Percentiles rank a stretch among this genome's conserved stretches.
phyloP scores from a whole-genome alignment of 768 basidiomycete species.

The Hygrocybe punicea region DNA sequence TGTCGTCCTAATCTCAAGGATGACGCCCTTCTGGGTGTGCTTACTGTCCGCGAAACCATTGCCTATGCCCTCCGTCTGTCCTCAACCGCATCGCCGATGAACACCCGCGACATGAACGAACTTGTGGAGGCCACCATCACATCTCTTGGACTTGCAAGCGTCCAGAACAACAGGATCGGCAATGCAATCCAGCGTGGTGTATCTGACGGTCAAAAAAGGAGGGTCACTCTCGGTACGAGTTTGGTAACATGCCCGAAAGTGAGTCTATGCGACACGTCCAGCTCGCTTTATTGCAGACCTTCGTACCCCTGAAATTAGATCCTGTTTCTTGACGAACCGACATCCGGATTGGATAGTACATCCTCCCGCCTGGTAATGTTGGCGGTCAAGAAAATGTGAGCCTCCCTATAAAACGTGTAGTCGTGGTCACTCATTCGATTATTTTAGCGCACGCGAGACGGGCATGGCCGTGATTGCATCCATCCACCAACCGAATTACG shows the following conservation, averaged over 20 bases:
- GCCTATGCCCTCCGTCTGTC: slow-evolving; percentile 46
- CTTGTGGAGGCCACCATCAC: slow-evolving; percentile 45
- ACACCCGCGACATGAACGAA: slow-evolving; percentile 27
- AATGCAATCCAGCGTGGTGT: slow-evolving; percentile 58
- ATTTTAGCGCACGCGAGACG: slow-evolving; percentile 30
- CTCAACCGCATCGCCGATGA: not conserved
- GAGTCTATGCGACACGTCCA: not conserved
- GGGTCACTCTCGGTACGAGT: slow-evolving; percentile 56
- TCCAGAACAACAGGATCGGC: slow-evolving; percentile 52
- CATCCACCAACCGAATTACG: slow-evolving; percentile 65
- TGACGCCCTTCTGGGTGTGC: slow-evolving; percentile 54
- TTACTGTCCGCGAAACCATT: slow-evolving; percentile 57
- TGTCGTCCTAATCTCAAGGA: too few species aligned
- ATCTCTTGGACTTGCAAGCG: slow-evolving; percentile 46
- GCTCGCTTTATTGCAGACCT: not conserved
- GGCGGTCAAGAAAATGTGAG: slow-evolving; percentile 31
- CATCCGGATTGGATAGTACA: slow-evolving; percentile 54
- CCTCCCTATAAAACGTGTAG: not conserved
- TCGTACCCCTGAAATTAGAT: slow-evolving; percentile 31
- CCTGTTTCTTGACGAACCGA: slow-evolving; percentile 61
- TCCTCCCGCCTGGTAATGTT: slow-evolving; percentile 43
- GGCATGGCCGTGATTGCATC: slow-evolving; percentile 56
- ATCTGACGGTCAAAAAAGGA: slow-evolving; percentile 64
- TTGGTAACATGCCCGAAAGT: slow-evolving; percentile 54
- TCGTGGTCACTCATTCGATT: not conserved